A percentile compares a stretch with the other conserved stretches of the same genome.
Conservation (phyloP, 1,139 yeast genomes). For the Taphrina confusa region DNA sequence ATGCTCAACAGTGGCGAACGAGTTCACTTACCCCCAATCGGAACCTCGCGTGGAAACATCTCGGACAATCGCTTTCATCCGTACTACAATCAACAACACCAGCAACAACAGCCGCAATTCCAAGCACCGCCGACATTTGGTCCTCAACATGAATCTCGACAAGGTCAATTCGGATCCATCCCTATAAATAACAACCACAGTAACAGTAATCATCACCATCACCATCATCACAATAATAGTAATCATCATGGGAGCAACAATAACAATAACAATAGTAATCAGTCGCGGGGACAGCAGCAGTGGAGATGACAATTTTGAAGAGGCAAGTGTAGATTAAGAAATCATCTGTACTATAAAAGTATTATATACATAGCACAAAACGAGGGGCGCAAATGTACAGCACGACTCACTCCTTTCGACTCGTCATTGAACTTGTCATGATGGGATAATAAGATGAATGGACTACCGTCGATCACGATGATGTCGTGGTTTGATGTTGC, state of each 20-base stretch:
- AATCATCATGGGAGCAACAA: background rate
- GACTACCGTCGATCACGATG: too few relatives aligned
- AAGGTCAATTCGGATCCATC: background rate
- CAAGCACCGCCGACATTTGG: conserved; percentile 3
- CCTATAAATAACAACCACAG: too few relatives aligned
- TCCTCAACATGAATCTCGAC: background rate
- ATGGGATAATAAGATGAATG: too few relatives aligned
- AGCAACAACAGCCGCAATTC: background rate
- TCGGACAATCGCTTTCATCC: background rate
- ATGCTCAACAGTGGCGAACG: conserved; percentile 29
- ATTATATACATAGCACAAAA: too few relatives aligned
- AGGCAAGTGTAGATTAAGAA: too few relatives aligned
- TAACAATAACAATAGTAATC: conserved; percentile 4
- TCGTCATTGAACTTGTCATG: too few relatives aligned
- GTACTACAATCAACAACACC: background rate
- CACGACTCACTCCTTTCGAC: too few relatives aligned
- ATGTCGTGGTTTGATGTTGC: too few relatives aligned
- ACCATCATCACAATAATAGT: background rate
- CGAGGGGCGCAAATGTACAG: too few relatives aligned
- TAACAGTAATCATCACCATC: background rate
- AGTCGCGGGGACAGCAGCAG: background rate
- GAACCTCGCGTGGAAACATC: background rate
- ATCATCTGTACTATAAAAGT: too few relatives aligned
- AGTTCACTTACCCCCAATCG: conserved; percentile 13
- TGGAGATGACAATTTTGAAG: too few relatives aligned